Evolutionary conservation across 2,329 filamentous ascomycete genomes (phyloP).

Genomic region (Claviceps sorghi): DNA sequence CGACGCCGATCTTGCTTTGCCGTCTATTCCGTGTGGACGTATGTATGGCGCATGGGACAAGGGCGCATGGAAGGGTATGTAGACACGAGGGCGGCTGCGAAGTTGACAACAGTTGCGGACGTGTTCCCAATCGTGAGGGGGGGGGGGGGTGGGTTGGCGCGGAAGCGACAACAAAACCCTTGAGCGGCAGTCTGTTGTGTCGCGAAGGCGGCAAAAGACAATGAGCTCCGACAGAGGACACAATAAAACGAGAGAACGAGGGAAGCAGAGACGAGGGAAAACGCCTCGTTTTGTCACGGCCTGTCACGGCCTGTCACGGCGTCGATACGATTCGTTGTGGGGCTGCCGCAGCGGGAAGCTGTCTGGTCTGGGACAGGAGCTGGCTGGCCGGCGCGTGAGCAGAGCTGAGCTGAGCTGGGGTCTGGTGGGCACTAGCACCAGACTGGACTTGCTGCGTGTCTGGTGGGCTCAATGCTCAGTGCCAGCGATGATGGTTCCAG

Average conservation of each 20-base stretch:
- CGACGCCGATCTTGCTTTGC: constrained; percentile 8
- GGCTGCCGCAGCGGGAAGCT: not conserved
- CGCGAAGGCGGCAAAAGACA: not conserved
- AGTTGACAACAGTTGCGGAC: not conserved
- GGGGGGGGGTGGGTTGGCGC: no score
- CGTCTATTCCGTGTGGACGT: no score
- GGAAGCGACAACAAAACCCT: not conserved
- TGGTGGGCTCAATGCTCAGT: no score
- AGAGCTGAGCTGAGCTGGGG: not conserved
- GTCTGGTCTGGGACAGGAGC: not conserved
- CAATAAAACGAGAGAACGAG: not conserved
- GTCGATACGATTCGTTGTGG: constrained; percentile 1
- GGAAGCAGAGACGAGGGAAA: constrained; percentile 1
- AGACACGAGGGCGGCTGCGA: not conserved
- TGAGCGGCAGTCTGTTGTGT: not conserved
- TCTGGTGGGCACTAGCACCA: no score
- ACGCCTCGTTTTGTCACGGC: constrained; percentile 6
- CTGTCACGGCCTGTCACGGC: constrained; percentile 1
- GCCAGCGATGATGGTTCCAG: no score
- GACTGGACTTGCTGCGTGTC: no score
- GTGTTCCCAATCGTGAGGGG: not conserved
- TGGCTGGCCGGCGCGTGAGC: not conserved
- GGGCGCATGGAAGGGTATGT: no score
- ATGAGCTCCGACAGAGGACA: not conserved
- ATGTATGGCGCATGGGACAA: no score